Evolutionary conservation across 2,329 filamentous ascomycete species (phyloP), one percentile per base, ranked within the genome.

Genomic region (Alternaria gansuensis): DNA sequence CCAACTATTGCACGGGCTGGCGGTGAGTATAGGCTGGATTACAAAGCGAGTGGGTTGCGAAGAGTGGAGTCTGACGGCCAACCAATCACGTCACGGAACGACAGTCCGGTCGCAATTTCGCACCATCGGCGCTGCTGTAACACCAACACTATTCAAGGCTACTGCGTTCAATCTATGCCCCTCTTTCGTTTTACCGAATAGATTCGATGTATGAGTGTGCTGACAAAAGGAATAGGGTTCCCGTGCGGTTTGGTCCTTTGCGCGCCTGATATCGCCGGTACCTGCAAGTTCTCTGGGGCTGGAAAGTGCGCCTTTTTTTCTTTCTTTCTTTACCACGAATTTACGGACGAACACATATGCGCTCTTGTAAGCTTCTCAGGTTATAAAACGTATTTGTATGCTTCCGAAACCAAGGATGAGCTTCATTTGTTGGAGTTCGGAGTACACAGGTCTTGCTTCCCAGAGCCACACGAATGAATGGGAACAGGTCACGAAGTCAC

Each of bases 201-300:
- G 31, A 10, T 24, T n/a, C 29, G 4, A 13, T 17, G 3, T 5
- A 21, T 4, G 14, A 26, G 13, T 36, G 3, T 34, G 44, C 44
- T 48, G 44, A 48, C 44, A 36, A 24, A 48, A 36, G 44, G 24
- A 14, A 23, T 8, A 23, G 5, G 3, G 4, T 26, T 41, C n/a
- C 50, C 50, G 50, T 43, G 28, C 50, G 50, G 14, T 52, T 52
- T 52, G 5, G 39, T 33, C 50, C 50, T 26, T n/a, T n/a, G 50
- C 34, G 21, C n/a, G 33, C 24, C n/a, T 31, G n/a, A 39, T 24
- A 34, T 23, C 17, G 43, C 14, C 23, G 8, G n/a, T 29, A 9
- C 11, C 10, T 24, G 6, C 11, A 11, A 14, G 17, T 11, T 10
- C 29, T 33, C 17, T n/a, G 28, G 5, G 6, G 8, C 11, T 33